Conservation (phyloP, 495 filamentous ascomycete genomes). For the Penicillium malachiteum region DNA sequence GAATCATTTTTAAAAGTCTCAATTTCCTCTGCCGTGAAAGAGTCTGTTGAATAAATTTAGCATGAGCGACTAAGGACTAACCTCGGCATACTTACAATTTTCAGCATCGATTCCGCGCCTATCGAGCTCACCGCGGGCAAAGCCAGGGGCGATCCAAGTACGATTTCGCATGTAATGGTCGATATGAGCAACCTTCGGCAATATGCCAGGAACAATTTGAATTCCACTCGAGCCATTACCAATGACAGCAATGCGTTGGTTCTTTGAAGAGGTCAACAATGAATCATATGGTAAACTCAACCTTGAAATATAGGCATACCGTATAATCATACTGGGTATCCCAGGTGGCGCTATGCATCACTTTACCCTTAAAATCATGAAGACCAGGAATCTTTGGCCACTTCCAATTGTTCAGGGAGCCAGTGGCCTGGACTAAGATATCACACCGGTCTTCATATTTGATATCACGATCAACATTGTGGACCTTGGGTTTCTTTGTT, state of each 20-base stretch:
- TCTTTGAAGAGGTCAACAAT: slow-evolving; percentile 25
- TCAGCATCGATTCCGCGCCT: slow-evolving; percentile 27
- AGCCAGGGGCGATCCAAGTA: slow-evolving; percentile 46
- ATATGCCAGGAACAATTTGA: slow-evolving; percentile 62
- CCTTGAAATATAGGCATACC: slow-evolving; percentile 12
- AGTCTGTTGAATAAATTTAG: slow-evolving; percentile 10
- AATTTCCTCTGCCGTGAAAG: slow-evolving; percentile 46
- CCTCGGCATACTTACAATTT: slow-evolving; percentile 30
- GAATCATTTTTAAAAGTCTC: slow-evolving; percentile 45
- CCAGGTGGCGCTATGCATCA: slow-evolving; percentile 57
- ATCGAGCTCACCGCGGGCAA: slow-evolving; percentile 34
- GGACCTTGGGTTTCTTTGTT: slow-evolving; percentile 22
- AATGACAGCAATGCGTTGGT: slow-evolving; percentile 53
- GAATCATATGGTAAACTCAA: slow-evolving; percentile 7
- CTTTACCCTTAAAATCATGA: slow-evolving; percentile 51
- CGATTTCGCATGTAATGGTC: slow-evolving; percentile 42
- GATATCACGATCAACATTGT: slow-evolving; percentile 38
- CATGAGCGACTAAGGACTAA: neutral
- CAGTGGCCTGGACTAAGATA: slow-evolving; percentile 56
- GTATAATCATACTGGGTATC: slow-evolving; percentile 38
- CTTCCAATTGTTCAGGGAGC: slow-evolving; percentile 55
- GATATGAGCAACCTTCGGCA: slow-evolving; percentile 49
- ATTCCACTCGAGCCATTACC: slow-evolving; percentile 52
- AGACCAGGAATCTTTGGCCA: slow-evolving; percentile 58
- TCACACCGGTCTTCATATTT: slow-evolving; percentile 48